Base-by-base conservation (phyloP, 371 early-diverging fungal genomes). In the Mucor ambiguus region DNA sequence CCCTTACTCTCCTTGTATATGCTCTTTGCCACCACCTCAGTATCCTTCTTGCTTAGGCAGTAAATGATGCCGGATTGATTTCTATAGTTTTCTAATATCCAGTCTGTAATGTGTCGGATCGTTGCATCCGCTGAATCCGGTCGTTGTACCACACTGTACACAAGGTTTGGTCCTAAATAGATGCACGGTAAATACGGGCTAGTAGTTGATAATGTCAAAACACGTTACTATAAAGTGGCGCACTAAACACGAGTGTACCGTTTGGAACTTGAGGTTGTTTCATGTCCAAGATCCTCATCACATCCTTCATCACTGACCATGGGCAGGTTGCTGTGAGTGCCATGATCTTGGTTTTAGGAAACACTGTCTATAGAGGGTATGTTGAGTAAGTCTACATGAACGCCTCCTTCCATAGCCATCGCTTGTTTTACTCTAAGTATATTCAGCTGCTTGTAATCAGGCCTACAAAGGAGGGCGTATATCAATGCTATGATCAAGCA, bases 261-360 rank as follows among this genome's bases (percentile, higher is more conserved):
- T 80, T 74, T 4, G 56, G 24, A 7, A 63, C 58, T 3, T 80
- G 75, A 2, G 86, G 82, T 14, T 68, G 64, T 41, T 70, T 68
- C 67, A 91, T 70, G 24, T 84, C 83, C 18, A 92, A 77, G 12
- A 89, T 90, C 43, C 72, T 64, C 66, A 89, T 72, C 6, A 91
- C 89, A 69, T 86, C 87, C 58, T 86, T 76, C 72, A 90, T 85
- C 9, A 90, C 87, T 30, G 80, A 80, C 65, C 85, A 84, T 16
- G 95, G 91, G 30, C 95, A 93, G 3, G 96, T 96, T 0, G 96
- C 97, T 20, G 96, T 95, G 28, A 96, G 77, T 9, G 95, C 96
- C 80, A 95, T 91, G 61, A 96, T 87, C 2, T 93, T 93, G 0
- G 90, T 85, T 5, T 83, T 79, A 7, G 88, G 87, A 64, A 91